Evolutionary conservation across 2,329 filamentous ascomycete genomes (phyloP).

Genomic region (Huntiella moniliformis): DNA sequence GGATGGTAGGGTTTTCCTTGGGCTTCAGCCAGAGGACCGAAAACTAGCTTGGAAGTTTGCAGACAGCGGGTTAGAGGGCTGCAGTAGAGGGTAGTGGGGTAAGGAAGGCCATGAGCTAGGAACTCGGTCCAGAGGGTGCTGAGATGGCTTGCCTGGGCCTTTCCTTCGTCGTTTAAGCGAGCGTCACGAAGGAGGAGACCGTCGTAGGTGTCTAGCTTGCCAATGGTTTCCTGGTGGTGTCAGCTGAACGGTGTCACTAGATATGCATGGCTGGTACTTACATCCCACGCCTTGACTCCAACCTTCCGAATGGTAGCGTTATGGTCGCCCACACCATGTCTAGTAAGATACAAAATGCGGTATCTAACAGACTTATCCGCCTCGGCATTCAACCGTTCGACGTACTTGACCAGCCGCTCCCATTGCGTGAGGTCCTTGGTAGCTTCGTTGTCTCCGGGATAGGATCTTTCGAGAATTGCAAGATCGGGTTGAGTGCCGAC

Average conservation of each 20-base stretch:
- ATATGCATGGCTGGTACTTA: slow-evolving; percentile 13
- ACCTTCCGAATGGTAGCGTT: slow-evolving; percentile 34
- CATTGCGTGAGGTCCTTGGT: slow-evolving; percentile 26
- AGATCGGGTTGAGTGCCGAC: slow-evolving; percentile 29
- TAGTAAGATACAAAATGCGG: slow-evolving; percentile 33
- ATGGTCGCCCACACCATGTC: slow-evolving; percentile 36
- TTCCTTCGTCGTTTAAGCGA: slow-evolving; percentile 32
- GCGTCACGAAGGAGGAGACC: slow-evolving; percentile 24
- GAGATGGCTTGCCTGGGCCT: slow-evolving; percentile 32
- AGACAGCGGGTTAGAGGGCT: slow-evolving; percentile 40
- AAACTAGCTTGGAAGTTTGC: slow-evolving; percentile 34
- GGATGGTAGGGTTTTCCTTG: slow-evolving; percentile 27
- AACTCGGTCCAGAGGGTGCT: slow-evolving; percentile 31
- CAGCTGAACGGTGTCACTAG: not conserved
- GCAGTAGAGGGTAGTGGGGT: slow-evolving; percentile 35
- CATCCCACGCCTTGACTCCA: slow-evolving; percentile 37
- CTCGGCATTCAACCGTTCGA: slow-evolving; percentile 27
- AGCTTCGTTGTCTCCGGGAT: slow-evolving; percentile 16
- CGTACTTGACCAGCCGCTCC: slow-evolving; percentile 29
- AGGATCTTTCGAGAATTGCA: slow-evolving; percentile 31
- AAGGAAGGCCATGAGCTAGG: slow-evolving; percentile 27
- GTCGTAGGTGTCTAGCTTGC: slow-evolving; percentile 22
- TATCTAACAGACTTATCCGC: slow-evolving; percentile 27
- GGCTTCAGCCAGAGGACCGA: slow-evolving; percentile 21
- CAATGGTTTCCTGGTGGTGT: slow-evolving; percentile 19